Percentiles rank a stretch among this genome's conserved stretches.
These are phyloP conservation scores for Entrophospora sp. DNA, from an alignment of 192 early-diverging fungal genomes.

Conservation along the genomic window DNA sequence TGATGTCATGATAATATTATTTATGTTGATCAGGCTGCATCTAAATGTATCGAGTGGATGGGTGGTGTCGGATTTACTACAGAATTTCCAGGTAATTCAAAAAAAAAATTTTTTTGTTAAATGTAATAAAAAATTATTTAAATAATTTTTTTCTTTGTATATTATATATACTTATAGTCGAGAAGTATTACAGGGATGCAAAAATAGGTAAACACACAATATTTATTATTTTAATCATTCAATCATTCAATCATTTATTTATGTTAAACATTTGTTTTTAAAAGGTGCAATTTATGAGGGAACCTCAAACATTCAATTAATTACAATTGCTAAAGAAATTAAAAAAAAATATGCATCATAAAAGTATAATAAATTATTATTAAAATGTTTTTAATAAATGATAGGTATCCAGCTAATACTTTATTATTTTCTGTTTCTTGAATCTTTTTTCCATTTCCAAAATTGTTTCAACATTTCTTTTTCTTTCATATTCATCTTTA, in stretches of 20 bases:
- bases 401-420: too few relatives aligned
- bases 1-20: background rate
- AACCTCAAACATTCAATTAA: constrained; percentile 94
- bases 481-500: constrained; percentile 11
- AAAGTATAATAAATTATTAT: too few relatives aligned
- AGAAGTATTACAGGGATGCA: constrained; percentile 94
- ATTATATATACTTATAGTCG: constrained; percentile 35
- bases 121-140: background rate
- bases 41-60: constrained; percentile 90
- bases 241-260: background rate
- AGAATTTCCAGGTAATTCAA: constrained; percentile 47
- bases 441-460: constrained; percentile 5
- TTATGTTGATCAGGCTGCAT: constrained; percentile 46
- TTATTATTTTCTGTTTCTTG: too few relatives aligned
- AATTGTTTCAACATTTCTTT: constrained; percentile 10
- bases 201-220: constrained; percentile 85
- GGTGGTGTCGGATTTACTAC: constrained; percentile 96
- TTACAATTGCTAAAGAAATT: constrained; percentile 69
- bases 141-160: constrained; percentile 1
- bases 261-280: too few relatives aligned
- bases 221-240: too few relatives aligned
- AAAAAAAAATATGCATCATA: constrained; percentile 24
- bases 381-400: too few relatives aligned
- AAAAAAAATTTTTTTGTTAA: background rate
- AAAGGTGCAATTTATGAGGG: constrained; percentile 73